Percentiles rank a stretch among this genome's conserved stretches.
Conservation (phyloP, 768 basidiomycete genomes). For the Pluteus cervinus region DNA sequence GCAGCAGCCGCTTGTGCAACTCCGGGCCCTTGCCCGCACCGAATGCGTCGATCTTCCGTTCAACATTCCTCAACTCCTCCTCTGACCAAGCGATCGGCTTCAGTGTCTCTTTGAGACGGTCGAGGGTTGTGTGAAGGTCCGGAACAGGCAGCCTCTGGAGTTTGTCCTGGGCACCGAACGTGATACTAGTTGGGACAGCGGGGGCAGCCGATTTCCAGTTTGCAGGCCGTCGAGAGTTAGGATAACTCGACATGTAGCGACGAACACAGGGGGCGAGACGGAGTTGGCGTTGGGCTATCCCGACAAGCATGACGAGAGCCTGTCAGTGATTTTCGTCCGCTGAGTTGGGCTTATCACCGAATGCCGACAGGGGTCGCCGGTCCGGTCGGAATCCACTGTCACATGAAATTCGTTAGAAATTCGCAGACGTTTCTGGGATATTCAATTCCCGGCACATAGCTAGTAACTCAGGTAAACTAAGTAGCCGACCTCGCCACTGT, state of each 20-base stretch:
- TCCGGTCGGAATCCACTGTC: too few relatives aligned
- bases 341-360: too few relatives aligned
- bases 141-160: constrained; percentile 78
- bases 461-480: too few relatives aligned
- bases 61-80: constrained; percentile 48
- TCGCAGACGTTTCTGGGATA: too few relatives aligned
- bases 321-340: too few relatives aligned
- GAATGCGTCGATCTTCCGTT: constrained; percentile 65
- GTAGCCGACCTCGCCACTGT: too few relatives aligned
- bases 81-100: constrained; percentile 65
- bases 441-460: too few relatives aligned
- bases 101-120: constrained; percentile 63
- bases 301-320: too few relatives aligned
- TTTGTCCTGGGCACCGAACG: constrained; percentile 58
- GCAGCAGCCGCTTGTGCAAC: constrained; percentile 61
- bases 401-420: too few relatives aligned
- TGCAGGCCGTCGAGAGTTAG: constrained; percentile 28
- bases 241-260: constrained; percentile 16
- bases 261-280: too few relatives aligned
- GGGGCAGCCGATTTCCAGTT: constrained; percentile 76
- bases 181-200: constrained; percentile 42
- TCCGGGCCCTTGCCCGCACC: constrained; percentile 37
- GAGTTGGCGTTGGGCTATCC: too few relatives aligned
- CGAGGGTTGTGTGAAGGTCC: constrained; percentile 56
- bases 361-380: too few relatives aligned